Conservation (phyloP, 768 basidiomycete genomes). For the Termitomyces sp. region DNA sequence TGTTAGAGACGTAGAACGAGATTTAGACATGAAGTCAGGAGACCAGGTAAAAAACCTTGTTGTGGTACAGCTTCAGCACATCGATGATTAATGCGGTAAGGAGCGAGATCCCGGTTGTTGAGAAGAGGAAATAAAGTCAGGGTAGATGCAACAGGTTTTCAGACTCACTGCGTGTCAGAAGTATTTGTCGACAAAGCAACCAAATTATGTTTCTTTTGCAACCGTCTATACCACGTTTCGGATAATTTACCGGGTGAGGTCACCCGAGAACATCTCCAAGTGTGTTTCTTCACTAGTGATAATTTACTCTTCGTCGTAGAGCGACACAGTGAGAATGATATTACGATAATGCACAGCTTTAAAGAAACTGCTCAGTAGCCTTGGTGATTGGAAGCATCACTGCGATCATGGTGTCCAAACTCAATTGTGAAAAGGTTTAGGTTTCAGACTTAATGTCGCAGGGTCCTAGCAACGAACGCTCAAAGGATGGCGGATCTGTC, state of each 20-base stretch:
- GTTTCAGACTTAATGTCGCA: slow-evolving; percentile 1
- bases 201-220: slow-evolving; percentile 16
- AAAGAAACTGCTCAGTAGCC: background rate
- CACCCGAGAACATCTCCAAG: slow-evolving; percentile 8
- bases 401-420: background rate
- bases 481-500: background rate
- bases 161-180: slow-evolving; percentile 13
- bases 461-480: slow-evolving; percentile 14
- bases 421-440: background rate
- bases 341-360: background rate
- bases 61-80: slow-evolving; percentile 35
- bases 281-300: background rate
- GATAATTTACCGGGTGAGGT: slow-evolving; percentile 2
- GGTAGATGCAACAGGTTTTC: slow-evolving; percentile 14
- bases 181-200: slow-evolving; percentile 14
- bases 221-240: slow-evolving; percentile 3
- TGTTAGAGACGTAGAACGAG: slow-evolving; percentile 38
- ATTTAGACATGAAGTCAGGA: slow-evolving; percentile 43
- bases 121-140: slow-evolving; percentile 12
- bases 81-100: slow-evolving; percentile 25
- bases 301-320: slow-evolving; percentile 3
- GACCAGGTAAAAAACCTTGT: slow-evolving; percentile 26
- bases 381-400: background rate
- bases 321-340: background rate
- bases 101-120: slow-evolving; percentile 17